A percentile compares a stretch with the other conserved stretches of the same genome.
Evolutionary conservation across 345 rosid species (phyloP).

Genomic region (Ailanthus altissimus): DNA sequence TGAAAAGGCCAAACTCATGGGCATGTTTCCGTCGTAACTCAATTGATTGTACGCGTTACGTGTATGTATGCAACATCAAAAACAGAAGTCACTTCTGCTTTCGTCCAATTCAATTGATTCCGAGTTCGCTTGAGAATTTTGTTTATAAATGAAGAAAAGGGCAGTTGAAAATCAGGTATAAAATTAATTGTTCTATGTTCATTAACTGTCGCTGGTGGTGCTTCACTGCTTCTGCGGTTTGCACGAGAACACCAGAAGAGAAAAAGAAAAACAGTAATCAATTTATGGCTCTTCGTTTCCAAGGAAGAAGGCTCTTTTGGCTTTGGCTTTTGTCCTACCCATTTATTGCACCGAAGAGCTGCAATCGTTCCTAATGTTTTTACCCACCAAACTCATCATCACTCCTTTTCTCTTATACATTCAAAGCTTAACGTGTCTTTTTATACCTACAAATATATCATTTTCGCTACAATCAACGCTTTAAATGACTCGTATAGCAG

Average conservation of each 20-base stretch:
- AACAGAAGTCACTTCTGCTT: neutral
- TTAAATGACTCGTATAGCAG: constrained; percentile 11
- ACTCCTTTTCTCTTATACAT: neutral
- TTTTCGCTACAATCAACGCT: constrained; percentile 19
- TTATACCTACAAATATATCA: neutral
- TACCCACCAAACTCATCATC: neutral
- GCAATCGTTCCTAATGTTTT: neutral
- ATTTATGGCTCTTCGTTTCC: neutral
- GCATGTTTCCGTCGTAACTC: too few relatives aligned
- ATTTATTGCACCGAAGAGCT: neutral
- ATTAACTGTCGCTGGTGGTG: neutral
- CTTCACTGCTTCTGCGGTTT: too few relatives aligned
- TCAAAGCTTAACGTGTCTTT: constrained; percentile 9
- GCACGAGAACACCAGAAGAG: too few relatives aligned
- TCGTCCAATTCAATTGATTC: neutral
- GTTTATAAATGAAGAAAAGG: neutral
- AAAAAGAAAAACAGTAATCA: neutral
- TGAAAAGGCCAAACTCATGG: too few relatives aligned
- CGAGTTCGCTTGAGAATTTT: neutral
- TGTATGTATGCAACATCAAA: neutral
- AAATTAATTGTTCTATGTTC: constrained; percentile 11
- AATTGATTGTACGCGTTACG: too few relatives aligned
- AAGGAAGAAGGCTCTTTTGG: neutral
- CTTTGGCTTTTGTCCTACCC: neutral
- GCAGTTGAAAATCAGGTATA: neutral